Percentiles rank a stretch among this genome's conserved stretches.
phyloP scores from a whole-genome alignment of 2,329 filamentous ascomycete species.

The Aureobasidium musti region DNA sequence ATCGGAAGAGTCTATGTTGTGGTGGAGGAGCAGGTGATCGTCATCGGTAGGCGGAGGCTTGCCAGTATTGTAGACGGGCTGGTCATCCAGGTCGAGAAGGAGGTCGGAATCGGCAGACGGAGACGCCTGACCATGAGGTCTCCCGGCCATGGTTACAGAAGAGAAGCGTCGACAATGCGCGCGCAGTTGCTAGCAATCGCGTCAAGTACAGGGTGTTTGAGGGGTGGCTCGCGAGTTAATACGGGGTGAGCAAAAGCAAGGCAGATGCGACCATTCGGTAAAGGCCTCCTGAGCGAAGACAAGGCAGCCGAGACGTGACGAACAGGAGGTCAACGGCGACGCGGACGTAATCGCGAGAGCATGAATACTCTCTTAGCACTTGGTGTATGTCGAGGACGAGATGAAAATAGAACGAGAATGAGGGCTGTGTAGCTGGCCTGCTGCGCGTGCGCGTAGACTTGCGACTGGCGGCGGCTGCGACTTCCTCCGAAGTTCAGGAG shows the following conservation, averaged over 20 bases:
- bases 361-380: conserved; percentile 6
- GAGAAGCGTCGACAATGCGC: neutral
- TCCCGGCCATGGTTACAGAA: conserved; percentile 51
- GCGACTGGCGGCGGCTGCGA: conserved; percentile 6
- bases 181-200: conserved; percentile 16
- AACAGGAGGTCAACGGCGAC: conserved; percentile 7
- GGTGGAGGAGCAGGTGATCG: conserved; percentile 74
- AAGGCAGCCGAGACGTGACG: neutral
- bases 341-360: neutral
- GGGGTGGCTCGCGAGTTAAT: neutral
- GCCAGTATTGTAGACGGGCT: conserved; percentile 70
- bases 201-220: neutral
- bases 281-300: conserved; percentile 18
- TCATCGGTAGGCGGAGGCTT: conserved; percentile 78
- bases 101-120: conserved; percentile 49
- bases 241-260: neutral
- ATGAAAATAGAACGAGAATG: neutral
- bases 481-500: conserved; percentile 12
- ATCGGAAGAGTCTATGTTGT: conserved; percentile 65
- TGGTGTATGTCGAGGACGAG: neutral
- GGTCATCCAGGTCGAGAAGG: conserved; percentile 71
- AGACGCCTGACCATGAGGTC: conserved; percentile 56
- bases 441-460: neutral
- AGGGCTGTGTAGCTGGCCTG: conserved; percentile 10
- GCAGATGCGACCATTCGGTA: conserved; percentile 29